Conservation (phyloP, 164 flowering plant species). For the Magnolia officinalis region DNA sequence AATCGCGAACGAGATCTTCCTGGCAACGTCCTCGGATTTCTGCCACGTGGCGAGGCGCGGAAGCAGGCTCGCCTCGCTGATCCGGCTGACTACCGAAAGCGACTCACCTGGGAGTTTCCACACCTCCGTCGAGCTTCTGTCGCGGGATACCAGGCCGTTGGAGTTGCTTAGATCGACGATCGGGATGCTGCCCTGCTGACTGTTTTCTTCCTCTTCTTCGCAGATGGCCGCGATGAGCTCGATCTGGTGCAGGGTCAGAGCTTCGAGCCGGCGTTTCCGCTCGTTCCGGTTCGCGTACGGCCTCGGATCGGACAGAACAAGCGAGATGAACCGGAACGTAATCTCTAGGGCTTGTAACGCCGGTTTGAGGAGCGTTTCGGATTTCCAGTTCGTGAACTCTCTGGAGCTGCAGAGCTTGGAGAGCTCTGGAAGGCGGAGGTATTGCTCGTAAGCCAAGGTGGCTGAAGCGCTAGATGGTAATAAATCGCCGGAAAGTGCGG, state of each 20-base stretch:
- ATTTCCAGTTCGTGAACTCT: slow-evolving; percentile 65
- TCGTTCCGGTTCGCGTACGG: slow-evolving; percentile 65
- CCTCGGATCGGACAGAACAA: slow-evolving; percentile 62
- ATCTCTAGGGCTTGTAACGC: slow-evolving; percentile 77
- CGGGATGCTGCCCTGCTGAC: slow-evolving; percentile 50
- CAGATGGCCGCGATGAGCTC: slow-evolving; percentile 56
- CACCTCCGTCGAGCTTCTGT: slow-evolving; percentile 64
- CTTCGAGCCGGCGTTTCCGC: slow-evolving; percentile 71
- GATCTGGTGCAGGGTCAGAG: slow-evolving; percentile 50
- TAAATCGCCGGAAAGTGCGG: slow-evolving; percentile 7
- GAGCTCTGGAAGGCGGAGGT: slow-evolving; percentile 67
- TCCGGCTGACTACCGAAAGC: slow-evolving; percentile 43
- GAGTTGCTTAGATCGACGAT: slow-evolving; percentile 43
- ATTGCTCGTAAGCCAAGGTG: slow-evolving; percentile 65
- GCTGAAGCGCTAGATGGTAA: slow-evolving; percentile 24
- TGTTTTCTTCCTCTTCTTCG: slow-evolving; percentile 31
- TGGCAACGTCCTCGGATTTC: slow-evolving; percentile 55
- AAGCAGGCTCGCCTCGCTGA: slow-evolving; percentile 71
- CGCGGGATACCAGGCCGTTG: slow-evolving; percentile 45
- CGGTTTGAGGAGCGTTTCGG: slow-evolving; percentile 64
- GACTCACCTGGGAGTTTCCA: slow-evolving; percentile 59
- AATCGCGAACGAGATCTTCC: slow-evolving; percentile 54
- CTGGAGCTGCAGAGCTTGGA: slow-evolving; percentile 43
- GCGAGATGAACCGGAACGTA: slow-evolving; percentile 70
- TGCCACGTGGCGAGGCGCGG: slow-evolving; percentile 81